Percentiles rank a stretch among this genome's conserved stretches.
phyloP scores from a whole-genome alignment of 768 basidiomycete species.

The Rhizopogon vinicolor region DNA sequence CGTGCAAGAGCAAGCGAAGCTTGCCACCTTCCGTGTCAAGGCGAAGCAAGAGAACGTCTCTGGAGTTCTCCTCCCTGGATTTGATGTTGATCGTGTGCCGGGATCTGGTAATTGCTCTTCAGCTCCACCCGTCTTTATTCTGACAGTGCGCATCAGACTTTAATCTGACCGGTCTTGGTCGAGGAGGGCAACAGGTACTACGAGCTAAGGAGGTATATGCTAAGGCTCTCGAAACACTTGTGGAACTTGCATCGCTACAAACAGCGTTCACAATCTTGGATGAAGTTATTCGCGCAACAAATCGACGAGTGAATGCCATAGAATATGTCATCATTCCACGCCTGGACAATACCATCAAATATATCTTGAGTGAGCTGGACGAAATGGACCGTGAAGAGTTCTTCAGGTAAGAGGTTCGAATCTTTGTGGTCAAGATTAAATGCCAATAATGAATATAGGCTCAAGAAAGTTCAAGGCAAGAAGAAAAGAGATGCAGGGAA shows the following conservation, averaged over 20 bases:
- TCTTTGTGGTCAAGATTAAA: not conserved
- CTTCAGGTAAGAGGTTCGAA: constrained; percentile 59
- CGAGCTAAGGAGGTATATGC: constrained; percentile 97
- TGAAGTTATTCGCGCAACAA: constrained; percentile 98
- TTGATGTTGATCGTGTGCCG: constrained; percentile 83
- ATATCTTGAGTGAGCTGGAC: constrained; percentile 95
- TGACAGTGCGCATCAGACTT: constrained; percentile 57
- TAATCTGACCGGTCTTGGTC: constrained; percentile 93
- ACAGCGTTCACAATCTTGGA: constrained; percentile 98
- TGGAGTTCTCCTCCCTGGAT: constrained; percentile 92
- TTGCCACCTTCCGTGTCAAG: constrained; percentile 88
- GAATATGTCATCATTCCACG: constrained; percentile 96
- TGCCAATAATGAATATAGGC: constrained; percentile 36
- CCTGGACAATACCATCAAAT: constrained; percentile 96
- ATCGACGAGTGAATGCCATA: constrained; percentile 97
- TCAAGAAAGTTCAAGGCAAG: constrained; percentile 97
- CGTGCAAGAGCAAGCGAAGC: constrained; percentile 92
- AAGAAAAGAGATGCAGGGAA: constrained; percentile 5
- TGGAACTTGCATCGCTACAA: constrained; percentile 94
- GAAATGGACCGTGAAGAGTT: constrained; percentile 98
- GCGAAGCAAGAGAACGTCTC: constrained; percentile 98
- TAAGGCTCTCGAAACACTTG: constrained; percentile 94
- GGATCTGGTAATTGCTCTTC: constrained; percentile 60
- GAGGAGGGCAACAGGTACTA: constrained; percentile 94
- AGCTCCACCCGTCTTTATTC: not conserved